phyloP scores from a whole-genome alignment of 306 rosid species.

The Sicyos baderoa region DNA sequence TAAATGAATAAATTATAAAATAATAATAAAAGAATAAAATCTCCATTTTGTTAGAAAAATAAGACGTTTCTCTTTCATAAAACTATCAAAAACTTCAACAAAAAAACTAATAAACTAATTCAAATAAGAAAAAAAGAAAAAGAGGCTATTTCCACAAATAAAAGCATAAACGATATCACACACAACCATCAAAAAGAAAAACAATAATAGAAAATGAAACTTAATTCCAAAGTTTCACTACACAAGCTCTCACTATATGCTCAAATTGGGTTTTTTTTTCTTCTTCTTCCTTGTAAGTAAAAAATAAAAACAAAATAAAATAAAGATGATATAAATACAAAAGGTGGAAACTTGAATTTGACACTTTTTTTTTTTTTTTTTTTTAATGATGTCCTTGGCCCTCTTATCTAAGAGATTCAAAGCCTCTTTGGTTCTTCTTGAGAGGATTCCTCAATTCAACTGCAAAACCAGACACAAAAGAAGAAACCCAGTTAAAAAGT shows the following conservation, averaged over 20 bases:
- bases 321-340: conserved; percentile 5
- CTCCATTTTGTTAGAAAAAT: neutral
- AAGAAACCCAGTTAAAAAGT: neutral
- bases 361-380: neutral
- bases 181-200: neutral
- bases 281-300: neutral
- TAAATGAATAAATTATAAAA: too few species aligned
- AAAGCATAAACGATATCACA: neutral
- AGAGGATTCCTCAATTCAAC: conserved; percentile 8
- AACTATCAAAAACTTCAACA: neutral
- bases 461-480: neutral
- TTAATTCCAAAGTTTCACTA: conserved; percentile 11
- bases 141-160: too few species aligned
- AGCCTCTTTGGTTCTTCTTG: conserved; percentile 6
- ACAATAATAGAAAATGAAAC: neutral
- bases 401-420: conserved; percentile 10
- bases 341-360: conserved; percentile 8
- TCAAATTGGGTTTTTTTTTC: neutral
- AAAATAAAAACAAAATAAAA: neutral
- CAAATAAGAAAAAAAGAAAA: too few species aligned
- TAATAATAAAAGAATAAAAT: neutral
- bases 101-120: too few species aligned
- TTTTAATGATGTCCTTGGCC: too few species aligned
- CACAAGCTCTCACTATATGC: conserved; percentile 5
- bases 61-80: too few species aligned